Percentiles rank a stretch among this genome's conserved stretches.
Evolutionary conservation across 2,329 filamentous ascomycete species (phyloP).

Genomic region (Celoporthe dispersa): DNA sequence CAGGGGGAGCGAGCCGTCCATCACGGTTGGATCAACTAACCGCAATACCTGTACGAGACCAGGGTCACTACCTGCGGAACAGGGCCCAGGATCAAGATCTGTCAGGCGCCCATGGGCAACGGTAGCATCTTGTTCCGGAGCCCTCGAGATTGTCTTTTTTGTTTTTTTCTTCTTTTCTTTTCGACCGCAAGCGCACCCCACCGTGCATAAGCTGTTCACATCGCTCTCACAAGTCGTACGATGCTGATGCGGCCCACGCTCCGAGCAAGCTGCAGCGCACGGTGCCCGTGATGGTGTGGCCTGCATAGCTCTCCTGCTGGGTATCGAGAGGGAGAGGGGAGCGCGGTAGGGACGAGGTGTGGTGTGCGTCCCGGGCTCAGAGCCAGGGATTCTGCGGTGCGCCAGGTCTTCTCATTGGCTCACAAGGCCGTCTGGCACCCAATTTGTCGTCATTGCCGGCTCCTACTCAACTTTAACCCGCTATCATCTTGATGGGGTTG

Average conservation of each 20-base stretch:
- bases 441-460: constrained; percentile 23
- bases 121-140: not conserved
- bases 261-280: not conserved
- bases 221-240: not conserved
- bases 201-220: not conserved
- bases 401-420: not conserved
- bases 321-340: not conserved
- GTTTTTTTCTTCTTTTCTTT: too few species aligned
- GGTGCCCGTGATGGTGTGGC: not conserved
- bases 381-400: not conserved
- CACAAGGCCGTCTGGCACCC: not conserved
- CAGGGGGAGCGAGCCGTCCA: not conserved
- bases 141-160: not conserved
- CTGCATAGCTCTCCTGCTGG: not conserved
- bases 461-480: constrained; percentile 13
- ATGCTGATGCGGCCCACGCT: not conserved
- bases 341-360: not conserved
- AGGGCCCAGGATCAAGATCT: not conserved
- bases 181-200: not conserved
- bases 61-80: not conserved
- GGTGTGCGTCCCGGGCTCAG: not conserved
- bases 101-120: not conserved
- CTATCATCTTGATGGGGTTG: constrained; percentile 7
- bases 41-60: not conserved
- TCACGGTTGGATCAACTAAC: not conserved